Evolutionary conservation across 2,329 filamentous ascomycete genomes (phyloP), one percentile per base, ranked within the genome.

Genomic region (Talaromyces amestolkiae): DNA sequence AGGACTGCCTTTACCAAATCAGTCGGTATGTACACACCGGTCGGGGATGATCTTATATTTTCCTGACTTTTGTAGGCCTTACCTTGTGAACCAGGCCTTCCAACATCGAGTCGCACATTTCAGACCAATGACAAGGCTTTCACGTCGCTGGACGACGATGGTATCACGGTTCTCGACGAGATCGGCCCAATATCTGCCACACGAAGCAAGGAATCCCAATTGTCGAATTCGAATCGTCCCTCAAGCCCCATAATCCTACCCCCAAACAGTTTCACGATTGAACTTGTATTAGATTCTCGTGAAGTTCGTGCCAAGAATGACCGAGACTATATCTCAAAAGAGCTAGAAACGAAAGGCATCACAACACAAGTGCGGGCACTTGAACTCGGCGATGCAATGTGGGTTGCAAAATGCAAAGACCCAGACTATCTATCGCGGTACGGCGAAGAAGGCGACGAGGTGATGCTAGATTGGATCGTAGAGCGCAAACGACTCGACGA

Each of bases 401-500:
- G 91, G 91, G 84, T 95, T 39, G 91, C 91, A 47, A 92, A 90
- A 74, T 87, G 86, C 71, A 82, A 87, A 70, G 85, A 91, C 66
- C 79, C 86, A 0, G 76, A 76, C 10, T 80, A 87, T 33, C 81
- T 92, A 5, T 71, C 82, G 1, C 80, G 80, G 4, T 79, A 85
- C 60, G 89, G 89, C 13, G 80, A 81, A 66, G 79, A 80, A 73
- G 76, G 77, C 15, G 87, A 89, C 17, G 91, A 93, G 74, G 78
- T 94, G 13, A 86, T 92, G 56, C 81, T 95, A 4, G 91, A 94
- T 75, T 92, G 89, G 83, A 91, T 95, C 53, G 85, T 93, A 1
- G 91, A 95, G 77, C 85, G 91, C 67, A 95, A 95, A 74, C 84
- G 91, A 9, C 83, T 93, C 0, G 91, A 94, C 72, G 91, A 95